phyloP scores from a whole-genome alignment of 768 basidiomycete genomes.

The Psilocybe subaeruginosa region DNA sequence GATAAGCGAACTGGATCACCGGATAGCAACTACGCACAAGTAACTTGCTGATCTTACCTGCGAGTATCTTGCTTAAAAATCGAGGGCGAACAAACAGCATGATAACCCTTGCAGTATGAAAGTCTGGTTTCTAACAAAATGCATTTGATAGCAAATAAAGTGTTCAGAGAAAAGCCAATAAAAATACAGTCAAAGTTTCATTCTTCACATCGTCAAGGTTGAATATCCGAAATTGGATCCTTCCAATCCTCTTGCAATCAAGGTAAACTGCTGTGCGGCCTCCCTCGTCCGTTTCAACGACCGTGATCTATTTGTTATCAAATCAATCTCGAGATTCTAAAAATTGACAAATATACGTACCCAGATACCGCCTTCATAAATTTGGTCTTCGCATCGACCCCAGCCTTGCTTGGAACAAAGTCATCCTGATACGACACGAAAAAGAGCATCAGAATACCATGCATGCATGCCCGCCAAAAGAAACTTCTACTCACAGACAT shows the following conservation, averaged over 20 bases:
- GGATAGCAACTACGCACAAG: too few species aligned
- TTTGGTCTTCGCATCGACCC: conserved; percentile 73
- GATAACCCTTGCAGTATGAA: too few species aligned
- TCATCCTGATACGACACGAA: conserved; percentile 50
- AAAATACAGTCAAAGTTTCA: not conserved
- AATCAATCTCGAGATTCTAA: not conserved
- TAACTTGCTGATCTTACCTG: too few species aligned
- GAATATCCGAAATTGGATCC: conserved; percentile 88
- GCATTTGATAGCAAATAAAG: not conserved
- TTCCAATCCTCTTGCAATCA: conserved; percentile 83
- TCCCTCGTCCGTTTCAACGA: conserved; percentile 77
- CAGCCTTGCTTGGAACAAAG: conserved; percentile 76
- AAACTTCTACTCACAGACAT: conserved; percentile 50
- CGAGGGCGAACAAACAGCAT: too few species aligned
- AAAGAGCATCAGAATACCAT: not conserved
- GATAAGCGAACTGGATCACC: too few species aligned
- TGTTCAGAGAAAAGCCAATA: not conserved
- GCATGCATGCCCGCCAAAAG: not conserved
- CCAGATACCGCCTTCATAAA: conserved; percentile 74
- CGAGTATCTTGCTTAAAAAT: too few species aligned
- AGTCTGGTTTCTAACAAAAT: too few species aligned
- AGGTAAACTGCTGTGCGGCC: conserved; percentile 85
- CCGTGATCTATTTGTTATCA: conserved; percentile 51
- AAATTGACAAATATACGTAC: conserved; percentile 37
- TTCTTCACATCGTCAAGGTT: conserved; percentile 53